Evolutionary conservation across 2,329 filamentous ascomycete genomes (phyloP), one percentile per base, ranked within the genome.

Genomic region (Fusarium circinatum): DNA sequence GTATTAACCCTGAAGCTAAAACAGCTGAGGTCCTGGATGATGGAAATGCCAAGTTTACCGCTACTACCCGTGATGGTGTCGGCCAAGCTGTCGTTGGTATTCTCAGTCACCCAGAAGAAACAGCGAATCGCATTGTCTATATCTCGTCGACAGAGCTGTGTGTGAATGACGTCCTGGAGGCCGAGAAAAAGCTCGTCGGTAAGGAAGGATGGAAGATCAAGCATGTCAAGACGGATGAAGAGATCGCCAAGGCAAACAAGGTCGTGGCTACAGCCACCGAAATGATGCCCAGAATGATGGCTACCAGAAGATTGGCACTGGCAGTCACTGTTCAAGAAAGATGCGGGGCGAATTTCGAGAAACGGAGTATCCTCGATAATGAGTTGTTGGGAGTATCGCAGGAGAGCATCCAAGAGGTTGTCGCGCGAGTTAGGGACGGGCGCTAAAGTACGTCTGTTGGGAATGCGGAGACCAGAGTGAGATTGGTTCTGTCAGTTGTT

Each of bases 391-490:
- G 34, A 8, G 34, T 52, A 5, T 22, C 17, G 17, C 26, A 39
- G 26, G 17, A 59, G 22, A 30, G 26, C 22, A n/a, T 52, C 17
- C 32, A 24, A n/a, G 34, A 24, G 6, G 22, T 52, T 38, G 34
- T 59, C 26, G 24, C 44, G 6, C 22, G 45, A 26, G 22, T 54
- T 7, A 60, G 17, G 14, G 8, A 32, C n/a, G 15, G 42, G 12
- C 24, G 26, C 20, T n/a, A 51, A 12, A 38, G 41, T n/a, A 14
- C 30, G 7, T 13, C 5, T n/a, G 5, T 26, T 10, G 11, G 32
- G 10, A 14, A 14, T 8, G 8, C 17, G 1, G 30, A 15, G 5
- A 22, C 6, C 0, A 15, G 7, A 26, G 15, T 12, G 9, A 15
- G 6, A 2, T 15, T 2, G 18, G 8, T 8, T 12, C 18, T 52